Evolutionary conservation across 106 monocot species (phyloP), one percentile per base, ranked within the genome.

Genomic region (Dendrobium huoshanense): DNA sequence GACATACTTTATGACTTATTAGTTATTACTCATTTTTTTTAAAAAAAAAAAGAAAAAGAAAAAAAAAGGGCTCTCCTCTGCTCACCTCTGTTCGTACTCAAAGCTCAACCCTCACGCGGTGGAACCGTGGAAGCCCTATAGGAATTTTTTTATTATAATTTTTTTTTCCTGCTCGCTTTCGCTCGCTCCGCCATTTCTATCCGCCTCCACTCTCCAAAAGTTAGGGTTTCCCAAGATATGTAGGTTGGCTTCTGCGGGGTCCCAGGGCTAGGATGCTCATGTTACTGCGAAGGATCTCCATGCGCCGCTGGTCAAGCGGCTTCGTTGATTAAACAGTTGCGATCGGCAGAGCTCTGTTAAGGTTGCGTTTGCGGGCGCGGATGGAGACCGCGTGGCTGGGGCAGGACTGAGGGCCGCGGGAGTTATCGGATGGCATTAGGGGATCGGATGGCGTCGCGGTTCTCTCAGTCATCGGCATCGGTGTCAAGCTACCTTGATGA

Each of bases 401-500:
- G 76, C 10, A 2, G 48, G 76, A 49, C 17, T 76, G 49, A 76
- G 25, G 45, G 49, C 27, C 9, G 19, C 27, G 25, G 49, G 76
- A 27, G 49, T 9, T 15, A 25, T 78, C 56, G 33, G 56, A 78
- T 78, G 78, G 78, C 78, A 59, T 33, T 78, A 24, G 78, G 78
- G 19, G 78, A 78, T 78, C 56, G 42, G 78, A 78, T 56, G 78
- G 45, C 84, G 43, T 82, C 87, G 19, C 37, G 88, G 17, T 86
- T 86, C 42, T 81, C 90, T 2, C 83, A 81, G 22, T 83, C 83
- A 17, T 79, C 88, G 41, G 29, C 82, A 31, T 67, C 85, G 42
- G 84, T 81, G 25, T 81, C 89, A 42, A 79, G 58, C 78, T 58
- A 78, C 42, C 68, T 83, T 31, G 87, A 85, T 41, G 86, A 85